Conservation (phyloP, 1,139 yeast genomes). For the Lodderomyces orthopsilosis region DNA sequence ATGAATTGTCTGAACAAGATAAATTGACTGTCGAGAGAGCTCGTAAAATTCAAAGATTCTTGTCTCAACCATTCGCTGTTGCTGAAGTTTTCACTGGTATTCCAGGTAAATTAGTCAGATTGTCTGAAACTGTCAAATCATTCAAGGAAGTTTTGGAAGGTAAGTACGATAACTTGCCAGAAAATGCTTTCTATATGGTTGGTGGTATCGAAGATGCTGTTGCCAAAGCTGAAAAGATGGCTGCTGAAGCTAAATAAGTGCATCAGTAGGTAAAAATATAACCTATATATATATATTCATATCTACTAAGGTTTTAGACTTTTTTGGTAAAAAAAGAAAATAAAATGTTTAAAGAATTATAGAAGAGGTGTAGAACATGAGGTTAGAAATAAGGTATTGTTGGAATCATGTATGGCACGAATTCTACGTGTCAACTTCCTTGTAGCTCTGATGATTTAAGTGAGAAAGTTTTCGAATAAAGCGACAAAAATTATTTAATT, state of each 20-base stretch:
- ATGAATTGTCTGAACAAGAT: constrained; percentile 97
- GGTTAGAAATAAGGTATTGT: background rate
- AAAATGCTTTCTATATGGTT: constrained; percentile 99
- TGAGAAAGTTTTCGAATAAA: too few relatives aligned
- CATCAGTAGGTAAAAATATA: background rate
- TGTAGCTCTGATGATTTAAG: too few relatives aligned
- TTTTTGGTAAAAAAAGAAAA: constrained; percentile 1
- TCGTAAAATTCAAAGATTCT: constrained; percentile 99
- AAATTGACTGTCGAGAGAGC: constrained; percentile 99
- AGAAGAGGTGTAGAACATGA: background rate
- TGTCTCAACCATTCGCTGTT: constrained; percentile 99
- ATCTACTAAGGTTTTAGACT: constrained; percentile 4
- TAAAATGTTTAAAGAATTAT: constrained; percentile 2
- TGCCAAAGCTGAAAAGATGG: constrained; percentile 98
- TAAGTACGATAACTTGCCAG: constrained; percentile 98
- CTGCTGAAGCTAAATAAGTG: constrained; percentile 73
- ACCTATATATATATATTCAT: constrained; percentile 4
- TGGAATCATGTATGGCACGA: background rate
- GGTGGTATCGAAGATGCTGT: constrained; percentile 98
- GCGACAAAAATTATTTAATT: too few relatives aligned
- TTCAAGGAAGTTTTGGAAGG: constrained; percentile 98
- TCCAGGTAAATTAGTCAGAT: constrained; percentile 95
- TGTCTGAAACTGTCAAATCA: constrained; percentile 89
- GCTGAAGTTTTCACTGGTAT: constrained; percentile 99
- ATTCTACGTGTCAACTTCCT: too few relatives aligned